Conservation (phyloP, 2,329 filamentous ascomycete species). For the Magnaporthiopsis rhizophila region DNA sequence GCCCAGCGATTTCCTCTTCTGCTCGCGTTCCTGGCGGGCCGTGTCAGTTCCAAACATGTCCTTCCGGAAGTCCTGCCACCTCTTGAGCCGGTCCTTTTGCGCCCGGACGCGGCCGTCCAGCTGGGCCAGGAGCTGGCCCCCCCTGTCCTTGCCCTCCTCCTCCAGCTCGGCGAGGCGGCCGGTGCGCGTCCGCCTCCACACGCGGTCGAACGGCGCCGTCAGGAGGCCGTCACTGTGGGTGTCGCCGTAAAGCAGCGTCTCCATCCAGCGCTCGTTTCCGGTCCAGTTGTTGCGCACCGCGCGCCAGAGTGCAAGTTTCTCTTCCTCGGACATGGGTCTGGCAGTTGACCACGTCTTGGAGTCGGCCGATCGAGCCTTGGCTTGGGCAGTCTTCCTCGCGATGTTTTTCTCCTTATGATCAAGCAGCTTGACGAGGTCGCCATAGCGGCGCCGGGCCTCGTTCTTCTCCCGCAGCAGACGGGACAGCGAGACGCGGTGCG, state of each 20-base stretch:
- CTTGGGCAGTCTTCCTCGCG: slow-evolving; percentile 41
- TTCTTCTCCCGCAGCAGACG: slow-evolving; percentile 51
- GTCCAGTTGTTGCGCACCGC: slow-evolving; percentile 68
- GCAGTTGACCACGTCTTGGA: slow-evolving; percentile 15
- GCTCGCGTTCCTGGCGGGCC: slow-evolving; percentile 17
- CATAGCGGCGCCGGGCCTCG: slow-evolving; percentile 49
- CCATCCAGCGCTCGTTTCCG: slow-evolving; percentile 66
- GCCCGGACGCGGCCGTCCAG: slow-evolving; percentile 59
- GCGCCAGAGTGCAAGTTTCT: slow-evolving; percentile 45
- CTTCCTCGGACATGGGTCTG: slow-evolving; percentile 28
- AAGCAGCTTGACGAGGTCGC: slow-evolving; percentile 58
- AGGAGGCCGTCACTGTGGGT: slow-evolving; percentile 55
- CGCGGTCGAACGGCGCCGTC: slow-evolving; percentile 55
- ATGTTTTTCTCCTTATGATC: slow-evolving; percentile 54
- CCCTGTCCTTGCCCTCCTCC: slow-evolving; percentile 19
- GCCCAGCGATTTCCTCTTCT: slow-evolving; percentile 13
- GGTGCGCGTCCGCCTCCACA: slow-evolving; percentile 61
- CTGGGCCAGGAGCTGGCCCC: slow-evolving; percentile 55
- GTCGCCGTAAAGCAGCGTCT: slow-evolving; percentile 62
- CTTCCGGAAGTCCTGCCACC: slow-evolving; percentile 63
- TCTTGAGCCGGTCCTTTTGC: slow-evolving; percentile 60
- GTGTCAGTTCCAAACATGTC: slow-evolving; percentile 30
- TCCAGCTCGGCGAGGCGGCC: slow-evolving; percentile 51
- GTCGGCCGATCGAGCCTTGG: slow-evolving; percentile 12
- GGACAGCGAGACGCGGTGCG: slow-evolving; percentile 62